Base-by-base conservation (phyloP, 345 rosid genomes). In the Euphorbia peplus region DNA sequence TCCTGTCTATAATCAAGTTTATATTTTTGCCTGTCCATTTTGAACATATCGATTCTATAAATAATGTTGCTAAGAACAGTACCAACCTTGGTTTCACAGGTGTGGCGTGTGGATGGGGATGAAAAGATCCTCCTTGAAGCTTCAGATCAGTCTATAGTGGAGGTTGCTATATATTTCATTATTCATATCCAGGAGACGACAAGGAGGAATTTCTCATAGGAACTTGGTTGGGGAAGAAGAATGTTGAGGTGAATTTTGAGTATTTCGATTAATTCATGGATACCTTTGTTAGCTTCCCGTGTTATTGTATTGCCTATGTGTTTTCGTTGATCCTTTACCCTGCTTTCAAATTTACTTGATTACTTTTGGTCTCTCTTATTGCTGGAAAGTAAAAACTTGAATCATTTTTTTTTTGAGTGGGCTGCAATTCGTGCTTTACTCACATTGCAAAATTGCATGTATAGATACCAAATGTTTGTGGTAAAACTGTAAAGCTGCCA, bases 171-270 rank as follows among this genome's bases (percentile, higher is more conserved):
- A 83, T 95, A 62, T 84, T 90, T 76, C 95, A 83, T 67, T 95
- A 95, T 83, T 79, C 98, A 15, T 95, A 87, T 76, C 85, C 97
- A 3, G 99, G 98, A 78, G 98, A 95, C 70, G 97, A 88, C 61
- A 88, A 78, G 75, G 99, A 95, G 76, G 99, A 95, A 64, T 67
- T 77, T 80, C 89, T 95, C 51, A 82, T 92, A 51, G 98, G 99
- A 76, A 86, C 96, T 63, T 95, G 98, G 98, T 79, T 92, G 56
- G 99, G 99, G 64, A 88, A 86, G 88, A 88, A 85, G 77, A 89
- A 97, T 52, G 81, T 85, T n/a, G 93, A 92, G 92, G 99, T 95
- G 57, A 77, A 52, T 78, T 69, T 63, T 52, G 46, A 30, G 24
- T 37, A 60, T 55, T 50, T 44, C 21, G 68, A 12, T 53, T 19